A percentile compares a stretch with the other conserved stretches of the same genome.
Conservation (phyloP, 2,329 filamentous ascomycete genomes). For the Scytalidium sp. region DNA sequence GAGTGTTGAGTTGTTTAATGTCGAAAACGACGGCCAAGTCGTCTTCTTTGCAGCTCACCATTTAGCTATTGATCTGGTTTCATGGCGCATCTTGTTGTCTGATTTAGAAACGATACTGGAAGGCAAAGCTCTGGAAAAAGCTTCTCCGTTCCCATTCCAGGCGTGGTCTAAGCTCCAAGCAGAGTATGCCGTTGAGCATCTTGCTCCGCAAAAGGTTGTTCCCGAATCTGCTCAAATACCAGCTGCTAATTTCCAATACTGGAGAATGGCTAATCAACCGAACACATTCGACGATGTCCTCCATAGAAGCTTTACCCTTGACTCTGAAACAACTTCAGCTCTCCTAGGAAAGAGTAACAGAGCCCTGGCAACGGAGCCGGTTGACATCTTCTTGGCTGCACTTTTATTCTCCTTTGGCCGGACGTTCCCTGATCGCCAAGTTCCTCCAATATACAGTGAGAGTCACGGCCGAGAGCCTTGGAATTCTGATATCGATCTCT, state of each 20-base stretch:
- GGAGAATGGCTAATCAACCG: slow-evolving; percentile 16
- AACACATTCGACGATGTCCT: slow-evolving; percentile 19
- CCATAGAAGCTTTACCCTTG: slow-evolving; percentile 38
- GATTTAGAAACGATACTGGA: slow-evolving; percentile 30
- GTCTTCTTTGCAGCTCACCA: slow-evolving; percentile 21
- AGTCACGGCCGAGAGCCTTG: slow-evolving; percentile 39
- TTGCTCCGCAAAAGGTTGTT: slow-evolving; percentile 25
- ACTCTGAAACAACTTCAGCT: slow-evolving; percentile 30
- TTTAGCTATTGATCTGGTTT: slow-evolving; percentile 31
- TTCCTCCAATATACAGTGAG: slow-evolving; percentile 37
- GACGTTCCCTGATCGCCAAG: slow-evolving; percentile 31
- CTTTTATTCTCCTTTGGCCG: slow-evolving; percentile 31
- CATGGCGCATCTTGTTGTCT: slow-evolving; percentile 34
- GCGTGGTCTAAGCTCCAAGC: slow-evolving; percentile 31
- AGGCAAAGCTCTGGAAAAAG: slow-evolving; percentile 25
- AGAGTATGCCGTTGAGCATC: slow-evolving; percentile 22
- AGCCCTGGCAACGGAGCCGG: slow-evolving; percentile 30
- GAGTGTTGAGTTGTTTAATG: slow-evolving; percentile 3
- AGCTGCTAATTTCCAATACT: slow-evolving; percentile 13
- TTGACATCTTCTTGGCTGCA: slow-evolving; percentile 36
- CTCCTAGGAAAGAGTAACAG: slow-evolving; percentile 25
- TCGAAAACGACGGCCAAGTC: slow-evolving; percentile 6
- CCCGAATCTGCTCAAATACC: background rate
- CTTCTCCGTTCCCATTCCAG: slow-evolving; percentile 35
- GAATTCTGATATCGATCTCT: slow-evolving; percentile 30